phyloP scores from a whole-genome alignment of 345 rosid species.

The Lenwebbia sp. region DNA sequence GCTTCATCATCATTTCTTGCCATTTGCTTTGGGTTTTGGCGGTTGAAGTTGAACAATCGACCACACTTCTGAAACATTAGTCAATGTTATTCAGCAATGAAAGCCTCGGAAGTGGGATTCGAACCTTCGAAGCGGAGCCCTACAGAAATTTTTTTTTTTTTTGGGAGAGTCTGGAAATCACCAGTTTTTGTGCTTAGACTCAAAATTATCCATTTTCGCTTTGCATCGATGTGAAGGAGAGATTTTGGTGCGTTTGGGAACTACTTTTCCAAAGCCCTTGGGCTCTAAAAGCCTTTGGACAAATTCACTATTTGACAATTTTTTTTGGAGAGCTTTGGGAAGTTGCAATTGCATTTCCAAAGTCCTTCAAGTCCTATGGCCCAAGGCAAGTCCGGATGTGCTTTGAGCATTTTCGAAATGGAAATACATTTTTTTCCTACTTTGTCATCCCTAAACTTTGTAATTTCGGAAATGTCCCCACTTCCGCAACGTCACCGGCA shows the following conservation, averaged over 20 bases:
- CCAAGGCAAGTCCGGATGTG: too few relatives aligned
- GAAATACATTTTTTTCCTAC: too few relatives aligned
- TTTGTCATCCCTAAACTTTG: too few relatives aligned
- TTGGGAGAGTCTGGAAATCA: not conserved
- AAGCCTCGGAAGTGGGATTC: not conserved
- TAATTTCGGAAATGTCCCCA: too few relatives aligned
- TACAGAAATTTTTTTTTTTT: not conserved
- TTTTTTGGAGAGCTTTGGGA: too few relatives aligned
- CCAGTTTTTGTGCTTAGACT: not conserved
- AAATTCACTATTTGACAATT: too few relatives aligned
- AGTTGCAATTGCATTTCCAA: too few relatives aligned
- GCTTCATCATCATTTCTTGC: not conserved
- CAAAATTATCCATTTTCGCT: not conserved
- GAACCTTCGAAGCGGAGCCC: not conserved
- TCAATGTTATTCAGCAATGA: not conserved
- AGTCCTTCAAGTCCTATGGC: too few relatives aligned
- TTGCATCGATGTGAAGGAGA: not conserved
- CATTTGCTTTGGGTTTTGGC: not conserved
- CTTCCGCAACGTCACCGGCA: too few relatives aligned
- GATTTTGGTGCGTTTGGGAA: not conserved
- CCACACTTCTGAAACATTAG: not conserved
- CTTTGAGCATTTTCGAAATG: too few relatives aligned
- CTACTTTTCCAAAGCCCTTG: too few relatives aligned
- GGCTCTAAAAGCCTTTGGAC: too few relatives aligned
- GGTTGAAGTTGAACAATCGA: not conserved